Evolutionary conservation across 225 moss, liverwort and hornwort species (phyloP).

Genomic region (Marchantia paleacea): DNA sequence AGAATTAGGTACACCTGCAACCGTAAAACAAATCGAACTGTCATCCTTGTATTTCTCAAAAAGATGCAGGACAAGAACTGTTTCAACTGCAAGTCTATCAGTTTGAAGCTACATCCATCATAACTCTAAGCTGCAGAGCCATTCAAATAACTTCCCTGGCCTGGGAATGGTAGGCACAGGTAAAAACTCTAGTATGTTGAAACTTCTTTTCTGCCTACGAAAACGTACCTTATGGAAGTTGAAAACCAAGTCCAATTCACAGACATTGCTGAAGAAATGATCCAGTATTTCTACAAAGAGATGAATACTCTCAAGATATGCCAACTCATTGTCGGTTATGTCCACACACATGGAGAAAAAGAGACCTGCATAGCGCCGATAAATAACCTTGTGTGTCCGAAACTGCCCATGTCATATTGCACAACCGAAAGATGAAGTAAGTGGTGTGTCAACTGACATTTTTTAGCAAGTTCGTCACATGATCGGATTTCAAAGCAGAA

Average conservation of each 20-base stretch:
- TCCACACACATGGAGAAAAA: slow-evolving; percentile 99
- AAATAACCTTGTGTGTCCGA: slow-evolving; percentile 96
- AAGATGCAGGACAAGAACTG: not conserved
- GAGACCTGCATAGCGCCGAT: slow-evolving; percentile 95
- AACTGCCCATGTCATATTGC: slow-evolving; percentile 51
- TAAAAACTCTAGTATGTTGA: too few relatives aligned
- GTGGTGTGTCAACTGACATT: too few relatives aligned
- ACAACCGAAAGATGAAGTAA: not conserved
- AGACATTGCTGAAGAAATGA: slow-evolving; percentile 99
- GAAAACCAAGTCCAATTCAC: slow-evolving; percentile 98
- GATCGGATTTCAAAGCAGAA: too few relatives aligned
- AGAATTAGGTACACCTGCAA: slow-evolving; percentile 89
- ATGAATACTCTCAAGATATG: slow-evolving; percentile 97
- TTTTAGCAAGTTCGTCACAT: too few relatives aligned
- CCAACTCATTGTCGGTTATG: slow-evolving; percentile 97
- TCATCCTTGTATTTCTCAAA: not conserved
- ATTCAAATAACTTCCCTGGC: too few relatives aligned
- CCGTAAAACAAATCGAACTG: not conserved
- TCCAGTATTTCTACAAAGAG: slow-evolving; percentile 98
- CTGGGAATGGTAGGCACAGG: too few relatives aligned
- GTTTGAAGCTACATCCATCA: too few relatives aligned
- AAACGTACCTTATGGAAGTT: slow-evolving; percentile 88
- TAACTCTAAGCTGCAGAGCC: too few relatives aligned
- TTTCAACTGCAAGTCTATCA: too few relatives aligned
- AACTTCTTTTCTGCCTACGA: too few relatives aligned